Percentiles rank a stretch among this genome's conserved stretches.
phyloP scores from a whole-genome alignment of 23 red algal genomes.

The Pyropia yezoensis region DNA sequence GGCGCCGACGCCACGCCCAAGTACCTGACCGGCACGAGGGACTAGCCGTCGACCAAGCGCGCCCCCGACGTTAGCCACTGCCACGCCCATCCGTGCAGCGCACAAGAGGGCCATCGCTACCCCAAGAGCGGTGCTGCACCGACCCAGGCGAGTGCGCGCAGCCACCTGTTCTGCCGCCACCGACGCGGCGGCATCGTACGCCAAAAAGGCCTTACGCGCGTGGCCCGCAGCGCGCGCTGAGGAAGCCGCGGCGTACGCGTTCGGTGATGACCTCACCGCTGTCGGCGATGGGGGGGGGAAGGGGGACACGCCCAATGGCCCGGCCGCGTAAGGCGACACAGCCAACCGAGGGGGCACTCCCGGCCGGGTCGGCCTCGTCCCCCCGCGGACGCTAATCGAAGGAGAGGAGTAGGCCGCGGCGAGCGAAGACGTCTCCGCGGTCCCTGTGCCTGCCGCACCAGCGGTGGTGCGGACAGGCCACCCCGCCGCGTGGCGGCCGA shows the following conservation, averaged over 20 bases:
- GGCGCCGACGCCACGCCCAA: not conserved
- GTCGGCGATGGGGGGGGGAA: slow-evolving; percentile 10
- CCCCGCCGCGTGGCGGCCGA: too few relatives aligned
- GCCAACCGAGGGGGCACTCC: too few relatives aligned
- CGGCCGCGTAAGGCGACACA: too few relatives aligned
- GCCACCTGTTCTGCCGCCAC: slow-evolving; percentile 24
- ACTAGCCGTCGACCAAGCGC: not conserved
- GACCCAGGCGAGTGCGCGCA: slow-evolving; percentile 28
- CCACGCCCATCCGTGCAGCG: slow-evolving; percentile 22
- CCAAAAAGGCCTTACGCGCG: slow-evolving; percentile 15
- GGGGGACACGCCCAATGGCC: not conserved
- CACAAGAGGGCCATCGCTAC: slow-evolving; percentile 44
- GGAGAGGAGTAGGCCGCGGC: too few relatives aligned
- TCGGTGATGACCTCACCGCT: not conserved
- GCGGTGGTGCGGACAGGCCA: too few relatives aligned
- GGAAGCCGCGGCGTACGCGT: slow-evolving; percentile 7
- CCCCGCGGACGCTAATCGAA: too few relatives aligned
- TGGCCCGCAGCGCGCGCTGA: slow-evolving; percentile 3
- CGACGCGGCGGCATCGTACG: slow-evolving; percentile 48
- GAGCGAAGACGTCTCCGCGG: too few relatives aligned
- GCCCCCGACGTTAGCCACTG: slow-evolving; percentile 23
- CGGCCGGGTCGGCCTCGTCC: too few relatives aligned
- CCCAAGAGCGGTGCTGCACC: slow-evolving; percentile 32
- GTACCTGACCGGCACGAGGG: slow-evolving; percentile 8
- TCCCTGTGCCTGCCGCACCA: too few relatives aligned